Percentiles rank a stretch among this genome's conserved stretches.
Evolutionary conservation across 2,329 filamentous ascomycete genomes (phyloP).

Genomic region (Ophiognomonia clavigignenti-juglandacearum): DNA sequence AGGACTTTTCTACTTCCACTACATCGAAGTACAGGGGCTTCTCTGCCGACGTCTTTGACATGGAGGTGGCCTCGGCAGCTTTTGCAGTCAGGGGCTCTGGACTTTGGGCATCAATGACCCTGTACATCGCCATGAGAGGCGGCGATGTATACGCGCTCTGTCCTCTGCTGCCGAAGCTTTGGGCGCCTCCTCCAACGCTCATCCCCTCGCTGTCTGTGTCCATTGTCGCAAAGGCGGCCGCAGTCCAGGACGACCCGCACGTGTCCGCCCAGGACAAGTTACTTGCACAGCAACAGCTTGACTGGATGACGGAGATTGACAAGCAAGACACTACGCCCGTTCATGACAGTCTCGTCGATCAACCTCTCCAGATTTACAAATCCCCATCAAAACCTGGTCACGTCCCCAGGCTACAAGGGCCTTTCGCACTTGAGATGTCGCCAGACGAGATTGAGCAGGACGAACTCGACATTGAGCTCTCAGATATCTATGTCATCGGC

Average conservation of each 20-base stretch:
- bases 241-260: conserved; percentile 54
- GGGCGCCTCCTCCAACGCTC: conserved; percentile 71
- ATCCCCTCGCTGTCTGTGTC: conserved; percentile 79
- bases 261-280: conserved; percentile 49
- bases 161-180: conserved; percentile 80
- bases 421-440: conserved; percentile 53
- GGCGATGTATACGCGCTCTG: conserved; percentile 93
- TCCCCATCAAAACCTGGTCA: conserved; percentile 53
- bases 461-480: conserved; percentile 51
- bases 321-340: conserved; percentile 55
- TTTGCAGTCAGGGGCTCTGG: conserved; percentile 66
- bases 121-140: conserved; percentile 93
- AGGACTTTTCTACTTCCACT: conserved; percentile 75
- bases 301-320: conserved; percentile 64
- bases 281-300: conserved; percentile 58
- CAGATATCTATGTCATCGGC: conserved; percentile 59
- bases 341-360: conserved; percentile 44
- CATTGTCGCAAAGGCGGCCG: conserved; percentile 68
- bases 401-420: conserved; percentile 57
- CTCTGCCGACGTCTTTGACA: conserved; percentile 84
- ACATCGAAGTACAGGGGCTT: conserved; percentile 75
- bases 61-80: conserved; percentile 86
- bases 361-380: conserved; percentile 49
- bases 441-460: conserved; percentile 49
- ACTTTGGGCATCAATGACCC: conserved; percentile 92